Base-by-base conservation (phyloP, 768 basidiomycete species). In the Phylloporus sp. region DNA sequence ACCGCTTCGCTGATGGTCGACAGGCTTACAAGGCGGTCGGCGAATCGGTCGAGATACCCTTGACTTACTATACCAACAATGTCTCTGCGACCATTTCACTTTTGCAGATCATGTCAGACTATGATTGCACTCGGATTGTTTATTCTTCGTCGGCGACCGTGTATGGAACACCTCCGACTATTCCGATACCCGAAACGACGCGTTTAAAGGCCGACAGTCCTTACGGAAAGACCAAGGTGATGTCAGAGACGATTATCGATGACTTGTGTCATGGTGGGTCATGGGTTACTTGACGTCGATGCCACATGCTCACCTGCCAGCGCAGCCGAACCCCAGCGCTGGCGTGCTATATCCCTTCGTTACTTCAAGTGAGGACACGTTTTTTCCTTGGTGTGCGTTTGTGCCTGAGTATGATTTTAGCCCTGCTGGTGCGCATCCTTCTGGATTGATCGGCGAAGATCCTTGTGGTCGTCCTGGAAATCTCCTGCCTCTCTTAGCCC, bases 141-240 rank as follows among this genome's bases (percentile, higher is more conserved):
- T 99, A 97, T 73, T 98, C 96, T 1, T 97, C 94, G 10, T 95
- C 92, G 20, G 96, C 96, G 6, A 98, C 96, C 15, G 96, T 99
- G 21, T 99, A 99, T 62, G 96, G 96, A 44, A 93, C 83, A 4
- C 96, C 96, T 9, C 85, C 90, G 18, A 72, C 71, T 41, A 88
- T 98, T 36, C 96, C 96, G 42, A 98, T 98, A 55, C 90, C 93
- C 14, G 96, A 99, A 69, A 78, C 84, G 4, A 93, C 90, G 4
- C 82, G 86, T 15, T 69, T 98, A 49, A 70, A 86, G 63, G 90
- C 95, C 0, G 84, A 93, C 64, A 93, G 90, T 59, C 88, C 88
- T 24, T 99, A 99, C 61, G 96, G 93, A 23, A 86, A 85, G 63
- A 95, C 90, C n/a, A 99, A 99, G 68, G 80, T 91, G 44, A 90